Conservation (phyloP, 192 early-diverging fungal species). For the Geranomyces variabilis region DNA sequence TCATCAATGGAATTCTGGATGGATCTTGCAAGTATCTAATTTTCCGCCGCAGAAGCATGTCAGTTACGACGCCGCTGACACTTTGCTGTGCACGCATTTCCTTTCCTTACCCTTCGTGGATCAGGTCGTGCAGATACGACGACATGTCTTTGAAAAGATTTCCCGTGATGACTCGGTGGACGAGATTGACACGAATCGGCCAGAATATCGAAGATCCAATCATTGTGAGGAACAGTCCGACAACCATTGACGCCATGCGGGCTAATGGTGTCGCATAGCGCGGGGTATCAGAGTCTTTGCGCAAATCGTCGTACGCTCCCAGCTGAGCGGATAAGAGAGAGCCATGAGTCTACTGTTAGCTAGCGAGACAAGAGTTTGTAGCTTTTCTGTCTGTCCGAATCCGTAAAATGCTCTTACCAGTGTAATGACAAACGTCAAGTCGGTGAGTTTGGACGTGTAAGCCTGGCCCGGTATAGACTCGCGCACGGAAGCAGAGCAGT, state of each 20-base stretch:
- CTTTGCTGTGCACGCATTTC: not conserved
- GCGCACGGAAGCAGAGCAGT: constrained; percentile 12
- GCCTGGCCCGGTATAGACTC: constrained; percentile 33
- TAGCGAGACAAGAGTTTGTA: not conserved
- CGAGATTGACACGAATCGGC: constrained; percentile 30
- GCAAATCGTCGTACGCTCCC: constrained; percentile 30
- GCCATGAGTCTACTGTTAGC: not conserved
- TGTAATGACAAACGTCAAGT: constrained; percentile 31
- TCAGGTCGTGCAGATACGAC: constrained; percentile 27
- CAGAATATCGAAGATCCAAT: constrained; percentile 29
- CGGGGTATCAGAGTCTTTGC: not conserved
- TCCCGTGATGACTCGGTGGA: constrained; percentile 23
- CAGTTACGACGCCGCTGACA: not conserved
- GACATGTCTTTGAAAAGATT: constrained; percentile 36
- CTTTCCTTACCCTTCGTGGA: constrained; percentile 24
- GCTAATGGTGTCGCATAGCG: constrained; percentile 24
- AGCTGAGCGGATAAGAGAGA: not conserved
- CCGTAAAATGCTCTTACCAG: not conserved
- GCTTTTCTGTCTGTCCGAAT: not conserved
- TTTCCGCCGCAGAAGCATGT: too few species aligned
- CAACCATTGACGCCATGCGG: constrained; percentile 23
- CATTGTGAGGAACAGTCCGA: constrained; percentile 24
- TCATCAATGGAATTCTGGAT: not conserved
- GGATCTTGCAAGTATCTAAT: constrained; percentile 7
- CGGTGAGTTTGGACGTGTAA: constrained; percentile 32